Conservation (phyloP, 257 asterid species). For the Solanum bukasovii region DNA sequence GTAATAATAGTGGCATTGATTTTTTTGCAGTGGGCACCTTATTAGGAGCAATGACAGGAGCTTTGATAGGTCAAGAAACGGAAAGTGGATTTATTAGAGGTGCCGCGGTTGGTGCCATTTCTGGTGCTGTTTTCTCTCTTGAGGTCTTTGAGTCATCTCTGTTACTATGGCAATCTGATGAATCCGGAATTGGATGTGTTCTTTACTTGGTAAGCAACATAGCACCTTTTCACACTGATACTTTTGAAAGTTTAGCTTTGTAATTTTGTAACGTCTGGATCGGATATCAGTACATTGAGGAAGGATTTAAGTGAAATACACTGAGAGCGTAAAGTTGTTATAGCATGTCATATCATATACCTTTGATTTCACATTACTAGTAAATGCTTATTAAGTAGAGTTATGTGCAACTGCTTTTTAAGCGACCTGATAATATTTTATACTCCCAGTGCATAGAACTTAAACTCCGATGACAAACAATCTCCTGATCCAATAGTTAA, state of each 20-base stretch:
- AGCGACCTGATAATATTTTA: not conserved
- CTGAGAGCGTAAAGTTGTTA: not conserved
- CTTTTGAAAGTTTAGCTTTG: not conserved
- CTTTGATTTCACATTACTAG: not conserved
- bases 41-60: slow-evolving; percentile 22
- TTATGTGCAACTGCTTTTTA: not conserved
- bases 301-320: not conserved
- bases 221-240: not conserved
- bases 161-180: slow-evolving; percentile 12
- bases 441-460: not conserved
- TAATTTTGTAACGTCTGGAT: not conserved
- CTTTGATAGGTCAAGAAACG: slow-evolving; percentile 19
- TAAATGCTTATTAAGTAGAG: not conserved
- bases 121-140: slow-evolving; percentile 20
- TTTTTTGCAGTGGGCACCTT: slow-evolving; percentile 16
- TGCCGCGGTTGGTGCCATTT: slow-evolving; percentile 18
- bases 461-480: not conserved
- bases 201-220: slow-evolving; percentile 12
- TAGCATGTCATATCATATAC: not conserved
- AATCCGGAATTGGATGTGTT: slow-evolving; percentile 14
- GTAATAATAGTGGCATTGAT: not conserved
- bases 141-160: slow-evolving; percentile 22
- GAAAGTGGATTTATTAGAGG: slow-evolving; percentile 22
- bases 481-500: not conserved
- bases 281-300: not conserved